Conservation (phyloP, 2,329 filamentous ascomycete species). For the Seiridium cupressi region DNA sequence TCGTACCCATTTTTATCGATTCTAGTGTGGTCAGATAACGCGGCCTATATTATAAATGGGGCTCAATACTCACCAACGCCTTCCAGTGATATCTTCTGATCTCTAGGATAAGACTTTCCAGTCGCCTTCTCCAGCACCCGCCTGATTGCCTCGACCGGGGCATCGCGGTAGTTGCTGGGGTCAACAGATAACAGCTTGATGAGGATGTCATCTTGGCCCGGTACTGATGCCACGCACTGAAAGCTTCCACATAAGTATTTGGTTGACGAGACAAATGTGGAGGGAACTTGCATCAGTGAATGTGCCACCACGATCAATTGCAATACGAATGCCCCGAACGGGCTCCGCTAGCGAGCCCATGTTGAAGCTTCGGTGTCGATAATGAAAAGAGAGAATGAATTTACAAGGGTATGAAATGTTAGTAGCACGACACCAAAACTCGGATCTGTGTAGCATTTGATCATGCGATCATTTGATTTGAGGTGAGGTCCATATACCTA, state of each 20-base stretch:
- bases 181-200: slow-evolving; percentile 77
- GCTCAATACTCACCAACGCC: slow-evolving; percentile 22
- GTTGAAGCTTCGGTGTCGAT: not conserved
- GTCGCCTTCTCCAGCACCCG: slow-evolving; percentile 62
- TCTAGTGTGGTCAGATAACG: not conserved
- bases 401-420: not conserved
- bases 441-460: too few species aligned
- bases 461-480: too few species aligned
- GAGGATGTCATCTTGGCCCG: slow-evolving; percentile 65
- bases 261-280: not conserved
- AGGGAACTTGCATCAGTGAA: slow-evolving; percentile 14
- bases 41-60: slow-evolving; percentile 13
- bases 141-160: slow-evolving; percentile 68
- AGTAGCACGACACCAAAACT: not conserved
- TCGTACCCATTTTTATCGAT: slow-evolving; percentile 65
- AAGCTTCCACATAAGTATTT: not conserved
- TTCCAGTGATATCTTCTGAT: slow-evolving; percentile 30
- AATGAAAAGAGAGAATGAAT: too few species aligned
- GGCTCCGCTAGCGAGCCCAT: slow-evolving; percentile 1
- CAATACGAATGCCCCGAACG: not conserved
- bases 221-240: slow-evolving; percentile 53
- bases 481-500: too few species aligned
- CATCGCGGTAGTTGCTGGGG: slow-evolving; percentile 68
- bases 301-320: slow-evolving; percentile 16
- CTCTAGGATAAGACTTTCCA: slow-evolving; percentile 50